Evolutionary conservation across 768 basidiomycete genomes (phyloP).

Genomic region (Neoboletus magnificus): DNA sequence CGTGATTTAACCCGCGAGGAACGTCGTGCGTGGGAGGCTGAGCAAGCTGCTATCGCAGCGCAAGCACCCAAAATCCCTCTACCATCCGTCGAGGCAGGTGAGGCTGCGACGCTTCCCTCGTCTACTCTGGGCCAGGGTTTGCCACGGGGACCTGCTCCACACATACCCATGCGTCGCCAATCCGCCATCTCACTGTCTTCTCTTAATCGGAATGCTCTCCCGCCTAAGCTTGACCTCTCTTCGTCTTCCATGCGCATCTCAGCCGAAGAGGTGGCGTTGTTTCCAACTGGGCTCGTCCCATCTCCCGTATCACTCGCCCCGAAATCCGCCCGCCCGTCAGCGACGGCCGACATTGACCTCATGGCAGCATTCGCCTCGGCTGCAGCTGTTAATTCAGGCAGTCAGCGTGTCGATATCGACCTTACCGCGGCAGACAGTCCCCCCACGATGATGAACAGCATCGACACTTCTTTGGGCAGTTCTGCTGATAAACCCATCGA

Average conservation of each 20-base stretch:
- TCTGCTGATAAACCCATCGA: slow-evolving; percentile 82
- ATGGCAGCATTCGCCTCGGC: slow-evolving; percentile 60
- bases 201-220: slow-evolving; percentile 66
- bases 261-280: slow-evolving; percentile 59
- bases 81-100: slow-evolving; percentile 21
- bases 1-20: slow-evolving; percentile 67
- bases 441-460: slow-evolving; percentile 19
- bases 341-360: slow-evolving; percentile 56
- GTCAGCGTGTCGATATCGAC: slow-evolving; percentile 50
- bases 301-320: slow-evolving; percentile 84
- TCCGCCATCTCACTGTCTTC: slow-evolving; percentile 81
- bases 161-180: slow-evolving; percentile 49
- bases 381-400: slow-evolving; percentile 33
- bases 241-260: slow-evolving; percentile 59
- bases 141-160: slow-evolving; percentile 30
- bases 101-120: slow-evolving; percentile 21
- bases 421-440: slow-evolving; percentile 46
- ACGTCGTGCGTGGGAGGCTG: slow-evolving; percentile 45
- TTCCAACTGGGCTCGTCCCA: slow-evolving; percentile 53
- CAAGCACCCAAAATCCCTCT: slow-evolving; percentile 22
- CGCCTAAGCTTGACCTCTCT: slow-evolving; percentile 81
- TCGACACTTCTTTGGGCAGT: slow-evolving; percentile 45
- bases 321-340: slow-evolving; percentile 65
- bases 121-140: slow-evolving; percentile 35
- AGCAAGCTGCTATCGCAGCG: slow-evolving; percentile 40